Evolutionary conservation across 306 rosid genomes (phyloP).

Genomic region (Lotus japonicus): DNA sequence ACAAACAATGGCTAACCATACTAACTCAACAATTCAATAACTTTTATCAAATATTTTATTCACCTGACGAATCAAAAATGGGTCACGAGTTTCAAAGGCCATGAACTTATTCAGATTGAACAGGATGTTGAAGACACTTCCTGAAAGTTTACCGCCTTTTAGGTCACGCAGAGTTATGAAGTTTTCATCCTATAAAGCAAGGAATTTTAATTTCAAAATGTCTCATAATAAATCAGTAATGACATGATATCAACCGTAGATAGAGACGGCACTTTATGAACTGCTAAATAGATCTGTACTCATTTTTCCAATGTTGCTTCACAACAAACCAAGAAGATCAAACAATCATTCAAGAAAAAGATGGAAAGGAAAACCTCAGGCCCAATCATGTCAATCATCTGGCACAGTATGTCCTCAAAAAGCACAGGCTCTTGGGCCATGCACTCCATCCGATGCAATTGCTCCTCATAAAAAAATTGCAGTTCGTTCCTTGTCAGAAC

Average conservation of each 20-base stretch:
- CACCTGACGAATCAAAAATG: conserved; percentile 98
- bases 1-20: conserved; percentile 19
- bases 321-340: not conserved
- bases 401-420: conserved; percentile 97
- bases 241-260: not conserved
- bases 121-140: conserved; percentile 92
- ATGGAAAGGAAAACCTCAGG: conserved; percentile 68
- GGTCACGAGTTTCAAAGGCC: conserved; percentile 99
- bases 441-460: conserved; percentile 99
- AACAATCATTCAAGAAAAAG: conserved; percentile 8
- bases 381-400: conserved; percentile 91
- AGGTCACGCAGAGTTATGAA: conserved; percentile 65
- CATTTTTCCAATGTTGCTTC: conserved; percentile 1
- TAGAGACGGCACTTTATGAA: not conserved
- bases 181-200: conserved; percentile 60
- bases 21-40: not conserved
- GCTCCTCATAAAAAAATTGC: conserved; percentile 99
- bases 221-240: conserved; percentile 3
- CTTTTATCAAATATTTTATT: conserved; percentile 6
- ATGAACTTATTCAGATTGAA: conserved; percentile 97
- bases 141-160: conserved; percentile 95
- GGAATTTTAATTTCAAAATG: conserved; percentile 3
- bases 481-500: conserved; percentile 85
- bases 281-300: not conserved
- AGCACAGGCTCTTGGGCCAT: conserved; percentile 99